Percentiles rank a stretch among this genome's conserved stretches.
phyloP scores from a whole-genome alignment of 768 basidiomycete species.

The Wakefieldia striispora region DNA sequence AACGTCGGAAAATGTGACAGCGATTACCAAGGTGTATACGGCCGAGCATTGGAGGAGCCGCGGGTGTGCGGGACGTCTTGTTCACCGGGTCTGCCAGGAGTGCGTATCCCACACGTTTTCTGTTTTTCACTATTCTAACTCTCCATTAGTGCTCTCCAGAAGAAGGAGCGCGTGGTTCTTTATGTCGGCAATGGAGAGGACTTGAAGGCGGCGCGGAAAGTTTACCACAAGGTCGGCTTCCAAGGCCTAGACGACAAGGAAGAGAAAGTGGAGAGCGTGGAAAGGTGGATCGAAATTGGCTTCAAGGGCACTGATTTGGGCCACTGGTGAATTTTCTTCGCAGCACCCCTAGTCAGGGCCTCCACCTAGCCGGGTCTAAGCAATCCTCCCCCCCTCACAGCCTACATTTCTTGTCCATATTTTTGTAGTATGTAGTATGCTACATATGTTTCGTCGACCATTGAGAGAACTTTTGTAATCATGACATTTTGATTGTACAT shows the following conservation, averaged over 20 bases:
- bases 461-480: not conserved
- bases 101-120: constrained; percentile 30
- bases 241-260: constrained; percentile 41
- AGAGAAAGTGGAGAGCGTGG: constrained; percentile 41
- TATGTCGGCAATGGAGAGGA: constrained; percentile 63
- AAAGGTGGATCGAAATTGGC: constrained; percentile 63
- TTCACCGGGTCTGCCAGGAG: constrained; percentile 55
- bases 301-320: constrained; percentile 53
- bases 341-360: not conserved
- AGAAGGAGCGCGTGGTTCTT: constrained; percentile 53
- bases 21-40: constrained; percentile 75
- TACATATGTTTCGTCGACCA: not conserved
- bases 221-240: constrained; percentile 70
- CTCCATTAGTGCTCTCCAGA: constrained; percentile 30
- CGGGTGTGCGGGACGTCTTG: constrained; percentile 62
- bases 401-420: not conserved
- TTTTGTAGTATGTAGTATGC: not conserved
- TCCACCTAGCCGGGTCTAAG: not conserved
- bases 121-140: constrained; percentile 5
- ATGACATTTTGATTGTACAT: constrained; percentile 4
- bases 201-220: constrained; percentile 45
- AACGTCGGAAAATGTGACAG: constrained; percentile 51
- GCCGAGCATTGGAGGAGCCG: constrained; percentile 46
- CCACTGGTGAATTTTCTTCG: constrained; percentile 58
- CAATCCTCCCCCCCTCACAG: not conserved